Base-by-base conservation (phyloP, 164 flowering plant species). In the Sextonia rubra region DNA sequence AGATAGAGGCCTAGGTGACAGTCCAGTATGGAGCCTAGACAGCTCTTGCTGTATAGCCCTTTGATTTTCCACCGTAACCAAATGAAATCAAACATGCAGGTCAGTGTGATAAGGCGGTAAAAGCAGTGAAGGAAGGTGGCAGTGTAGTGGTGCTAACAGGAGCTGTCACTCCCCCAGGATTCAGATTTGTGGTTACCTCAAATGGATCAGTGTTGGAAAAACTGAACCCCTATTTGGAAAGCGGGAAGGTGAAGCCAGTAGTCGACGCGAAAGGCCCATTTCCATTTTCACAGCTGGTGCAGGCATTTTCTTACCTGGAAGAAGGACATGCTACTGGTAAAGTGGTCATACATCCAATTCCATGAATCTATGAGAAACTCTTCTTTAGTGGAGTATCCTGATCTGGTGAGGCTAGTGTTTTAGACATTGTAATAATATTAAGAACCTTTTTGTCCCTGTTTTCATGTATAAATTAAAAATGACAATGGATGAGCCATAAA, bases 61-160 rank as follows among this genome's bases (percentile, higher is more conserved):
- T 52, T 52, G 58, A 52, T 15, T 52, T 15, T 20, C n/a, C 17
- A 52, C 58, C n/a, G 3, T 52, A 52, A 52, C 58, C 3, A 52
- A 52, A 52, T 52, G 58, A 15, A 52, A 37, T 5, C 11, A 37
- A 37, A 29, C 15, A 66, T 72, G 47, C 90, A 94, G 97, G 98
- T 69, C 91, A 88, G 62, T 83, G 89, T 18, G 99, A 95, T 18
- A 82, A 71, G 64, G 91, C 97, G 3, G 93, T 89, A 72, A 95
- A 93, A 79, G 97, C 75, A 3, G 76, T 91, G 67, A 95, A 91
- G 77, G 98, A 91, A 85, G 99, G 98, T 0, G 99, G 99, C 25
- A 89, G 87, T 47, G 91, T 90, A 25, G 97, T 95, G 77, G 90
- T 79, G 47, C 75, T 95, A 64, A 89, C 93, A 2, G 93, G 96